Evolutionary conservation across 228 moss, liverwort and hornwort genomes (phyloP), one percentile per base, ranked within the genome.

Genomic region (Sphagnum fallax): DNA sequence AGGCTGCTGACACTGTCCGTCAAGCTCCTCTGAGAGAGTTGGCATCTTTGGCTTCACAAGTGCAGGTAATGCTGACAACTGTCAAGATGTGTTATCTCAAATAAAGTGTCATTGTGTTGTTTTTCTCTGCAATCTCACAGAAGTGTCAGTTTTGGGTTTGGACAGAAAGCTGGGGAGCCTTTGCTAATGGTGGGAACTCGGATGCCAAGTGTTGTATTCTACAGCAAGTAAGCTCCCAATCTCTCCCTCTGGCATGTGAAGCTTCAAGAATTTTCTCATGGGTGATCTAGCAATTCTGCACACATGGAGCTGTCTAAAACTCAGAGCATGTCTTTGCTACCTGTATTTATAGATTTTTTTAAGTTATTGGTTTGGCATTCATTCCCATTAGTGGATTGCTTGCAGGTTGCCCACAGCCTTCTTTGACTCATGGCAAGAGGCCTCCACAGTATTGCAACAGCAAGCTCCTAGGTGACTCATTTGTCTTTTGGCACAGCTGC

Each of bases 151-250:
- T 49, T 65, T 64, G 13, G 48, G 65, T 68, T 48, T 49, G 32
- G 32, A 32, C 81, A 84, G 85, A 75, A 68, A 76, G 72, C 74
- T 63, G 85, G 85, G 70, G 90, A 90, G 75, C 72, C 83, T 13
- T 76, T 90, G 71, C 72, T 80, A 70, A 72, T 90, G 85, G 85
- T 90, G 49, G 87, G 90, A 52, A 79, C 83, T 55, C 79, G 77
- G 61, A 88, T 88, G 90, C 83, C 85, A 52, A 90, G 88, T 68
- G 78, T 88, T 67, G 88, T 85, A 52, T 90, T 68, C 63, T 85
- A 87, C 72, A 90, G 90, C 85, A 86, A 75, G 85, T 86, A 55
- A 69, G 77, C 50, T 64, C 50, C 71, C 11, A 52, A 18, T 11
- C 47, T 57, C 57, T 32, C 57, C n/a, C 4, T 10, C n/a, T 70